phyloP scores from a whole-genome alignment of 805 yeast genomes.

The Debaryomyces maramus region DNA sequence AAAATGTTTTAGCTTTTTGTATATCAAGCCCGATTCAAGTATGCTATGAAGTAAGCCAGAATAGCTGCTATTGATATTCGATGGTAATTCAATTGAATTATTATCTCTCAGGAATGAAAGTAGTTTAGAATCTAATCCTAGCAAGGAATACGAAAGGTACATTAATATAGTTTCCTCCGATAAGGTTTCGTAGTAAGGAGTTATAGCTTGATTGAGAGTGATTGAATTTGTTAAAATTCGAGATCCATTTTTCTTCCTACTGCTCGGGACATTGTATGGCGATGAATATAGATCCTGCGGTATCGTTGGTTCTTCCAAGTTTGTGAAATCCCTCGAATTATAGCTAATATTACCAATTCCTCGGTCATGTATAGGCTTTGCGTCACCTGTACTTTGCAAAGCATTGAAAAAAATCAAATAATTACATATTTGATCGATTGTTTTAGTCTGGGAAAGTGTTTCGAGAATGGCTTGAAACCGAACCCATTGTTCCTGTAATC shows the following conservation, averaged over 20 bases:
- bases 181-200: slow-evolving; percentile 32
- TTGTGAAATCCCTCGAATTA: neutral
- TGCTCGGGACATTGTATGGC: slow-evolving; percentile 7
- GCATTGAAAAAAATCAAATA: slow-evolving; percentile 35
- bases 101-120: slow-evolving; percentile 43
- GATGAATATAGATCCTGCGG: slow-evolving; percentile 10
- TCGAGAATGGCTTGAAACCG: slow-evolving; percentile 33
- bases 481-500: slow-evolving; percentile 31
- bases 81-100: slow-evolving; percentile 46
- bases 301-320: neutral
- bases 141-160: slow-evolving; percentile 51
- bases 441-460: slow-evolving; percentile 24
- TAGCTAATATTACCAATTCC: slow-evolving; percentile 5
- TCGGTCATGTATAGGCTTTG: neutral
- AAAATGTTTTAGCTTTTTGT: slow-evolving; percentile 41
- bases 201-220: slow-evolving; percentile 10
- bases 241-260: neutral
- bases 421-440: slow-evolving; percentile 31
- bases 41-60: slow-evolving; percentile 55
- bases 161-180: slow-evolving; percentile 39
- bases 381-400: slow-evolving; percentile 6
- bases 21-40: slow-evolving; percentile 73
- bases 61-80: slow-evolving; percentile 52
- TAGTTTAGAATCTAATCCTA: slow-evolving; percentile 63
- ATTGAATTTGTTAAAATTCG: neutral